Evolutionary conservation across 352 stramenopile genomes (phyloP), one percentile per base, ranked within the genome.

Genomic region (Phytopythium oedochilum): DNA sequence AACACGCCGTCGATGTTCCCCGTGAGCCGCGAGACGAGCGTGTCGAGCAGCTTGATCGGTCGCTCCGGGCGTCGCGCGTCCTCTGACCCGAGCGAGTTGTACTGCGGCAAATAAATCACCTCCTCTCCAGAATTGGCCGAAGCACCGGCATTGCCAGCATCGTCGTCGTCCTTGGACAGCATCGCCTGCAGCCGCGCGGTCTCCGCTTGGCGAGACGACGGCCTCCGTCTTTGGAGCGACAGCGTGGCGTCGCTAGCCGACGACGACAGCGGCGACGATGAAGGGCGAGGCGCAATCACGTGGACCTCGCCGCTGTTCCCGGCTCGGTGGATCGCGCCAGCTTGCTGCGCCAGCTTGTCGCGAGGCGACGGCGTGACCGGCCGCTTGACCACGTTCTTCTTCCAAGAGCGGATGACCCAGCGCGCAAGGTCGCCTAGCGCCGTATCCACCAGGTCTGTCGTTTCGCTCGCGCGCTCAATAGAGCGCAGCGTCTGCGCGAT

Each of bases 341-440:
- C 64, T 49, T 84, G 69, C 22, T 77, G 54, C 20, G 72, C 51
- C n/a, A 83, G 64, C 23, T 73, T 53, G 9, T 81, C 75, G 18
- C 70, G 68, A 2, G 71, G 46, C 5, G 75, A 80, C 17, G 60
- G 63, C 2, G 69, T 65, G 22, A 79, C 64, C 4, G 64, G 57
- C 44, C 70, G 76, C 20, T 71, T 73, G 46, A 83, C 72, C 14
- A 73, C 73, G 11, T 68, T 71, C 46, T 55, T 71, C 29, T 70
- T 69, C 78, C 78, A 89, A 25, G 71, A 75, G n/a, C 71, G 58
- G 23, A 89, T 81, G 26, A 87, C 74, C 74, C 73, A 86, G 17
- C 73, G 59, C 5, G 78, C 70, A n/a, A 87, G 49, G 43, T 87
- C 78, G 17, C 75, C 75, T 9, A 75, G 67, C 11, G 78, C 63